These are phyloP conservation scores for Pouteria campechiana DNA, from an alignment of 179 eudicot species.

Conservation along the genomic window DNA sequence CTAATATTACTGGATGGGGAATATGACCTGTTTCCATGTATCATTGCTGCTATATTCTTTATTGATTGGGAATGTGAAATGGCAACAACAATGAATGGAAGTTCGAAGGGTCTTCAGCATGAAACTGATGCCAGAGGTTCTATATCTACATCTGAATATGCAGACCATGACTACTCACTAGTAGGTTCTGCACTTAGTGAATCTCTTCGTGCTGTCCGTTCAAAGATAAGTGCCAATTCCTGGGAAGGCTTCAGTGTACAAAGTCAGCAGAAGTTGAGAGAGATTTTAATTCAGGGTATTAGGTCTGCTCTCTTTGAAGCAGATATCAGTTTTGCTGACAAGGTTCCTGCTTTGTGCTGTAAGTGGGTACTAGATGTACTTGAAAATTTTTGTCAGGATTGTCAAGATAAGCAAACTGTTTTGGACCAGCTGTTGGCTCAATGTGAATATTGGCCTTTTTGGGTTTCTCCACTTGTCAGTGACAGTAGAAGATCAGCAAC, in stretches of 20 bases:
- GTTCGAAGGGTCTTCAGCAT: no score
- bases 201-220: constrained; percentile 36
- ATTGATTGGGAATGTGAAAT: constrained; percentile 63
- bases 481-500: constrained; percentile 19
- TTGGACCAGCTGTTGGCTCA: constrained; percentile 51
- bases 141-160: constrained; percentile 19
- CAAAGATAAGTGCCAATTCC: constrained; percentile 29
- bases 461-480: constrained; percentile 38
- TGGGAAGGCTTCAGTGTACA: constrained; percentile 29
- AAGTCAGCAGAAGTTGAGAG: constrained; percentile 24
- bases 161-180: constrained; percentile 16
- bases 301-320: constrained; percentile 43
- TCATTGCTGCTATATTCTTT: constrained; percentile 44
- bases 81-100: no score
- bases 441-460: constrained; percentile 59
- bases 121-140: no score
- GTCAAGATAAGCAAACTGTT: constrained; percentile 60
- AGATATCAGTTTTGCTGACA: constrained; percentile 27
- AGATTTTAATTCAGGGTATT: constrained; percentile 38
- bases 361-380: constrained; percentile 56
- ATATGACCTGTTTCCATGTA: constrained; percentile 34
- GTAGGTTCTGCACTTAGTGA: constrained; percentile 32
- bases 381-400: constrained; percentile 37
- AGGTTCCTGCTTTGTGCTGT: constrained; percentile 42
- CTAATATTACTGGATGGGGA: constrained; percentile 33